These are phyloP conservation scores for Leishmania mexicana DNA, from an alignment of 208 protist species.

Conservation along the genomic window DNA sequence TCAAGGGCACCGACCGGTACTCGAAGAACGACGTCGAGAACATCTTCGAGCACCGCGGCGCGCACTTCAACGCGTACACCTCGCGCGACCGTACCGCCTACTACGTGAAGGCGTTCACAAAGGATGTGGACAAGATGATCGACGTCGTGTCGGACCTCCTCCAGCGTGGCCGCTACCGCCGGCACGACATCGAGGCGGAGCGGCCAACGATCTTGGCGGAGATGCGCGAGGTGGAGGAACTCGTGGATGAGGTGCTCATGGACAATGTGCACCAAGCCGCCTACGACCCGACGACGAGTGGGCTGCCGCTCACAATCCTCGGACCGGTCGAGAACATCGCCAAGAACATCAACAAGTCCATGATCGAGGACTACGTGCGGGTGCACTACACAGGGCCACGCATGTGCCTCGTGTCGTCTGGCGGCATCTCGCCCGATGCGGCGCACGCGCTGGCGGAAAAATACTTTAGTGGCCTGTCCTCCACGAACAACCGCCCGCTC, in stretches of 20 bases:
- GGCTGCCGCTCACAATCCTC: conserved; percentile 97
- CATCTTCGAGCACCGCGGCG: conserved; percentile 97
- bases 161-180: conserved; percentile 89
- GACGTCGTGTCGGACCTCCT: conserved; percentile 98
- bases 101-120: conserved; percentile 96
- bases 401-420: conserved; percentile 97
- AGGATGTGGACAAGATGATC: conserved; percentile 93
- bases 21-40: conserved; percentile 92
- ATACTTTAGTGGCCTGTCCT: conserved; percentile 88
- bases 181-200: conserved; percentile 93
- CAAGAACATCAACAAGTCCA: conserved; percentile 82
- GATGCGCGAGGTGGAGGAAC: conserved; percentile 96
- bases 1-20: conserved; percentile 96
- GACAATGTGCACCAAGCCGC: conserved; percentile 97
- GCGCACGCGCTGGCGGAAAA: conserved; percentile 91
- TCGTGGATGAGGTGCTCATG: conserved; percentile 96
- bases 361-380: conserved; percentile 92
- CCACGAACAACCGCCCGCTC: conserved; percentile 60
- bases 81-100: conserved; percentile 97
- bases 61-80: conserved; percentile 99
- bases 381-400: conserved; percentile 97
- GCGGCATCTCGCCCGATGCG: conserved; percentile 95
- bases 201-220: conserved; percentile 96
- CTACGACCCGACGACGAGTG: conserved; percentile 89
- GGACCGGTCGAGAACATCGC: conserved; percentile 97